These are phyloP conservation scores for Vinca minor DNA, from an alignment of 257 asterid species.

Conservation along the genomic window DNA sequence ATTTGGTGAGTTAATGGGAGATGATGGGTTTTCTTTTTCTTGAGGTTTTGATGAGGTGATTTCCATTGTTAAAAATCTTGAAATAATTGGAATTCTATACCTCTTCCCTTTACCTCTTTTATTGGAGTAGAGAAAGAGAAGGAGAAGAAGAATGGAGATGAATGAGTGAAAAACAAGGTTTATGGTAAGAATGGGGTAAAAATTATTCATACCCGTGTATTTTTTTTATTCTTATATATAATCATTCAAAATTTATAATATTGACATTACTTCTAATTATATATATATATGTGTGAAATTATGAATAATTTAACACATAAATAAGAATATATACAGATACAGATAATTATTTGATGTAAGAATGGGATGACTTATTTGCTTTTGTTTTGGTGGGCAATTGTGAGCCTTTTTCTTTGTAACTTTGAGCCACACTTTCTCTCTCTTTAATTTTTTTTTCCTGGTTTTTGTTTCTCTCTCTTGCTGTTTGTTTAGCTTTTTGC, in stretches of 20 bases:
- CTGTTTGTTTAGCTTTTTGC: constrained; percentile 11
- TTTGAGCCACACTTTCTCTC: constrained; percentile 22
- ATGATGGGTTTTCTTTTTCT: constrained; percentile 44
- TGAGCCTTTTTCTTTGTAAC: not conserved
- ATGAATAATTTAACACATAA: no score
- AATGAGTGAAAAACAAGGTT: constrained; percentile 52
- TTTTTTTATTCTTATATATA: no score
- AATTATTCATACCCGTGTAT: no score
- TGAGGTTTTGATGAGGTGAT: constrained; percentile 33
- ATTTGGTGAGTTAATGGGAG: constrained; percentile 50
- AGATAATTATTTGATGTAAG: no score
- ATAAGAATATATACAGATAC: no score
- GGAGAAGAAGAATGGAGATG: constrained; percentile 31
- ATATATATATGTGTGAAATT: no score
- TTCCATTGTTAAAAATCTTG: constrained; percentile 35
- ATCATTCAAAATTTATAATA: no score
- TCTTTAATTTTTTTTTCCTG: no score
- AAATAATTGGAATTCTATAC: not conserved
- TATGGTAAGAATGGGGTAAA: no score
- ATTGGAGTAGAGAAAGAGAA: not conserved
- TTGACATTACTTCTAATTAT: no score
- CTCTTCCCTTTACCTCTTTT: not conserved
- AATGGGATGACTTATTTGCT: constrained; percentile 27
- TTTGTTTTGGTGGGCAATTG: constrained; percentile 24
- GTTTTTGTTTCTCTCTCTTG: constrained; percentile 1